phyloP scores from a whole-genome alignment of 495 filamentous ascomycete genomes.

The Neurospora sp. region DNA sequence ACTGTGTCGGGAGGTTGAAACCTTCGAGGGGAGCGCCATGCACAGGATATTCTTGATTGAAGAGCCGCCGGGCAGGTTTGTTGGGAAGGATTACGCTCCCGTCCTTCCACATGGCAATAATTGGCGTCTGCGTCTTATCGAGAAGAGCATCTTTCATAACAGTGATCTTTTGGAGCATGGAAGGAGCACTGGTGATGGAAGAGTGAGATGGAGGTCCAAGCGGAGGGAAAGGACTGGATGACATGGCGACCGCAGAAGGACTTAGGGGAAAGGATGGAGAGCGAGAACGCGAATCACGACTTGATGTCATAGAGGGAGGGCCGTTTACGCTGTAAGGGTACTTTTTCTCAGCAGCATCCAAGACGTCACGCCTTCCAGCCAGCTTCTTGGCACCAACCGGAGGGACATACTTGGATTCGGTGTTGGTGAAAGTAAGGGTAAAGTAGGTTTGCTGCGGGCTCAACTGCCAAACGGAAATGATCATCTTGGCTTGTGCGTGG shows the following conservation, averaged over 20 bases:
- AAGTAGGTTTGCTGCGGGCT: constrained; percentile 48
- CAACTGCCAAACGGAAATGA: constrained; percentile 53
- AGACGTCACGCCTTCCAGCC: constrained; percentile 21
- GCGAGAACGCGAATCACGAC: constrained; percentile 20
- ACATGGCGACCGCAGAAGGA: constrained; percentile 31
- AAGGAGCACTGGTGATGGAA: constrained; percentile 40
- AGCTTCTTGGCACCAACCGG: constrained; percentile 10
- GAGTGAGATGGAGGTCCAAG: constrained; percentile 45
- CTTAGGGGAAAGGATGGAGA: constrained; percentile 27
- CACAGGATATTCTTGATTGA: constrained; percentile 32
- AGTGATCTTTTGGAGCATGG: constrained; percentile 52
- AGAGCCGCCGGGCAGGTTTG: constrained; percentile 45
- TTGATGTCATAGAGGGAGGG: constrained; percentile 35
- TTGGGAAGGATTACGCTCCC: constrained; percentile 56
- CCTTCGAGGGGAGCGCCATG: constrained; percentile 33
- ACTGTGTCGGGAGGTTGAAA: constrained; percentile 43
- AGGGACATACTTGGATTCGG: constrained; percentile 22
- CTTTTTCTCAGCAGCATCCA: constrained; percentile 27
- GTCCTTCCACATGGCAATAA: constrained; percentile 65
- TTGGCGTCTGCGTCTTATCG: constrained; percentile 55
- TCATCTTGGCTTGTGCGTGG: constrained; percentile 52
- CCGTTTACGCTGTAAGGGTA: constrained; percentile 23
- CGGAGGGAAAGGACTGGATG: constrained; percentile 45
- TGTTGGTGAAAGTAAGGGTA: constrained; percentile 54
- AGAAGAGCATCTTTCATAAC: constrained; percentile 62